phyloP scores from a whole-genome alignment of 345 rosid species.

The Eucalyptus pauciflora region DNA sequence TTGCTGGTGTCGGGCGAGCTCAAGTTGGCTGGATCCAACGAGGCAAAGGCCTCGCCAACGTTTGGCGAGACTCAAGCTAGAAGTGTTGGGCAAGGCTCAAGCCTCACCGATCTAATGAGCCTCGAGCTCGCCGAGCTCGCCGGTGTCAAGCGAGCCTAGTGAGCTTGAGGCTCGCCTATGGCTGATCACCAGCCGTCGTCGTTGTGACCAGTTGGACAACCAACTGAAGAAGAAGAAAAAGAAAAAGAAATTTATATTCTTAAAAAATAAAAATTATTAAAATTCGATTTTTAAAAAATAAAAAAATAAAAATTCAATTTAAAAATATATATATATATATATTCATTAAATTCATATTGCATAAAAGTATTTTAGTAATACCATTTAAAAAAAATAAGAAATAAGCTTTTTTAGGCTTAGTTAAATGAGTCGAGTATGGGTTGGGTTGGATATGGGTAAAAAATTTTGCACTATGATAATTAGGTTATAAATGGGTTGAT shows the following conservation, averaged over 20 bases:
- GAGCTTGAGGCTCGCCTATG: fast-evolving
- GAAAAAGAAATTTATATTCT: too few species aligned
- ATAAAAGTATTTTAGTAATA: fast-evolving
- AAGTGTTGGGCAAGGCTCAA: fast-evolving
- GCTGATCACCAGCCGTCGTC: fast-evolving
- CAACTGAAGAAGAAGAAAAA: fast-evolving
- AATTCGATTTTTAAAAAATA: too few species aligned
- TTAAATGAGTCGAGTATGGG: fast-evolving
- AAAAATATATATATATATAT: too few species aligned
- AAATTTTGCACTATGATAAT: too few species aligned
- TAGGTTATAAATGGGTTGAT: too few species aligned
- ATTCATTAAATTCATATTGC: too few species aligned
- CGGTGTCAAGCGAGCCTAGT: fast-evolving
- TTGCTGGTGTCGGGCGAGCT: fast-evolving
- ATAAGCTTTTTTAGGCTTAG: fast-evolving
- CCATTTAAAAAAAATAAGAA: too few species aligned
- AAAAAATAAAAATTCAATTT: too few species aligned
- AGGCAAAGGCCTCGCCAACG: too few species aligned
- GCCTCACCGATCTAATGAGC: fast-evolving
- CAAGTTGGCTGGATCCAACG: fast-evolving
- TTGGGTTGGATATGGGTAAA: fast-evolving
- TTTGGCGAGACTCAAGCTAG: fast-evolving
- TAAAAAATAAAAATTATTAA: too few species aligned
- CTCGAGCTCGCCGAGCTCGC: too few species aligned
- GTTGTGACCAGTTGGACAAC: fast-evolving